Conservation (phyloP, 768 basidiomycete genomes). For the Pleurotus salmoneostramineus region DNA sequence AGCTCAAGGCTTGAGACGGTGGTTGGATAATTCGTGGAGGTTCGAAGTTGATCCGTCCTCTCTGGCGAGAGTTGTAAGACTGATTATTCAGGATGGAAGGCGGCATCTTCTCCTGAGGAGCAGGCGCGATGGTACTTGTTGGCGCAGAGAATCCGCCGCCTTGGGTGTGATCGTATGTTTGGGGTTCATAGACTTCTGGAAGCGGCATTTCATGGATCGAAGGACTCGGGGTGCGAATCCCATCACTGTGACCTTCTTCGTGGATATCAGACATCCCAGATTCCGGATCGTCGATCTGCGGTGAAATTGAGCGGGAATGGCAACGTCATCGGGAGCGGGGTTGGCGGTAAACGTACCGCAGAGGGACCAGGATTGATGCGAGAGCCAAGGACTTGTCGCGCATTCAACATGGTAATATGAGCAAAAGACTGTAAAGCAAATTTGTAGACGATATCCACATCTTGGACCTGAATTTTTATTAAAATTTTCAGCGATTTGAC, state of each 20-base stretch:
- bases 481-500: neutral
- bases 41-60: neutral
- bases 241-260: neutral
- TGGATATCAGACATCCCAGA: neutral
- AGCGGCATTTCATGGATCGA: too few species aligned
- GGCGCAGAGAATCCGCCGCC: neutral
- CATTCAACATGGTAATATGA: neutral
- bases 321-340: neutral
- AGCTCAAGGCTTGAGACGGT: conserved; percentile 4
- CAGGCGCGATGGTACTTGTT: neutral
- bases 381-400: neutral
- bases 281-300: neutral
- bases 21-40: neutral
- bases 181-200: too few species aligned
- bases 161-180: too few species aligned
- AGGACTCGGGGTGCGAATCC: too few species aligned
- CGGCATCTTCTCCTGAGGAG: neutral
- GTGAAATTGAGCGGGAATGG: neutral
- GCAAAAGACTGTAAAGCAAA: neutral
- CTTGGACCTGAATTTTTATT: neutral
- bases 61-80: neutral
- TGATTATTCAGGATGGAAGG: neutral
- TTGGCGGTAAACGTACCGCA: too few species aligned
- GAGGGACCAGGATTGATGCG: neutral
- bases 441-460: neutral